Conservation (phyloP, 306 rosid species). For the Acacia melanoxylon region DNA sequence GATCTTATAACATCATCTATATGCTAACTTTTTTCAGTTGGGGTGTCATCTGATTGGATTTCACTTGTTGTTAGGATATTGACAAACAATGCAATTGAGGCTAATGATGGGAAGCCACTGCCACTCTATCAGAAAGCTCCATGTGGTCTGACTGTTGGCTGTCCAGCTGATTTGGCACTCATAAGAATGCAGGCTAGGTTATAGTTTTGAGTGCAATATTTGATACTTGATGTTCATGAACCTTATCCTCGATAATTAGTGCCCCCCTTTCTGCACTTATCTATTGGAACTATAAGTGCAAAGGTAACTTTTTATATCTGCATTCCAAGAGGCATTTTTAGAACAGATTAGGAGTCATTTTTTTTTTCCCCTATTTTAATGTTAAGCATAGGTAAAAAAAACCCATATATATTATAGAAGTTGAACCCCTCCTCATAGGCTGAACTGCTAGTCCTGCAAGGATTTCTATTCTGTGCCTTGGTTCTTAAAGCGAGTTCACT, state of each 20-base stretch:
- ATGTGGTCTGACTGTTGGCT: conserved; percentile 86
- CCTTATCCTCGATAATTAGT: too few species aligned
- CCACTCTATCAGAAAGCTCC: conserved; percentile 96
- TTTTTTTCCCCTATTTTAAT: background rate
- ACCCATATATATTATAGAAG: background rate
- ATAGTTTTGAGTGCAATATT: too few species aligned
- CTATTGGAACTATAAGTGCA: too few species aligned
- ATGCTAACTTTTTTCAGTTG: background rate
- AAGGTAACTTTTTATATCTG: background rate
- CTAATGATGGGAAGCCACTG: conserved; percentile 98
- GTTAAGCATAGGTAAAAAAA: background rate
- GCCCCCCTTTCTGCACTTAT: too few species aligned
- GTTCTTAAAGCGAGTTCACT: background rate
- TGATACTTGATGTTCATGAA: too few species aligned
- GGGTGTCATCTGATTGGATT: background rate
- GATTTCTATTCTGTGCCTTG: background rate
- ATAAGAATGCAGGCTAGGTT: too few species aligned
- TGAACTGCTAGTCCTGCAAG: background rate
- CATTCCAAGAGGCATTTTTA: background rate
- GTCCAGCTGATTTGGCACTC: conserved; percentile 94
- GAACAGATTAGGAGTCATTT: background rate
- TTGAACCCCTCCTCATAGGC: background rate
- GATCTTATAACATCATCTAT: background rate
- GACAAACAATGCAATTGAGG: conserved; percentile 89
- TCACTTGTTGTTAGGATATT: conserved; percentile 51